A percentile compares a stretch with the other conserved stretches of the same genome.
Conservation (phyloP, 176 grass and related monocot species). For the Rhynchospora pubera region DNA sequence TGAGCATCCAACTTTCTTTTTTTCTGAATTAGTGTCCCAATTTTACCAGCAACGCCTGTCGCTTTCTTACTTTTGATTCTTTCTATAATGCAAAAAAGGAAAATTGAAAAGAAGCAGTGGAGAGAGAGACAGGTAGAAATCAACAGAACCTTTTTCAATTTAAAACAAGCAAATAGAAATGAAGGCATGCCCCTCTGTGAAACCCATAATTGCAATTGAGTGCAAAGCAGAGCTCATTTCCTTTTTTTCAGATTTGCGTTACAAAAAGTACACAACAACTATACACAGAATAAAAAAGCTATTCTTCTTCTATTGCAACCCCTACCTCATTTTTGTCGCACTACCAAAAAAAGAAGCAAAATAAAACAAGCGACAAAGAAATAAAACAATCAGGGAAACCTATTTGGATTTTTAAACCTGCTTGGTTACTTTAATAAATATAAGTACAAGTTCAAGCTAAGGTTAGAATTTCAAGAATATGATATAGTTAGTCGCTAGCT, state of each 20-base stretch:
- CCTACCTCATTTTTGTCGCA: neutral
- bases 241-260: neutral
- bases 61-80: conserved; percentile 21
- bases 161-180: neutral
- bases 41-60: conserved; percentile 10
- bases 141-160: conserved; percentile 4
- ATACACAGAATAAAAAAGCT: conserved; percentile 8
- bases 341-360: neutral
- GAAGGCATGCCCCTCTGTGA: conserved; percentile 7
- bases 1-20: neutral
- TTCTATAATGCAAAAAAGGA: conserved; percentile 9
- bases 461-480: conserved; percentile 19
- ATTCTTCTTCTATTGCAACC: conserved; percentile 3
- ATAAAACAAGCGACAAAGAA: neutral
- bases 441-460: neutral
- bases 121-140: neutral
- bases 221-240: neutral
- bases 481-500: conserved; percentile 19
- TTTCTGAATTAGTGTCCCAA: conserved; percentile 22
- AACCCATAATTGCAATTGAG: conserved; percentile 26
- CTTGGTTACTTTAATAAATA: neutral
- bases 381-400: neutral
- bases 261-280: neutral
- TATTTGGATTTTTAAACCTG: neutral
- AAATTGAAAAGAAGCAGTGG: neutral